These are phyloP conservation scores for Theileria equi DNA, from an alignment of 169 alveolate genomes.

Conservation along the genomic window DNA sequence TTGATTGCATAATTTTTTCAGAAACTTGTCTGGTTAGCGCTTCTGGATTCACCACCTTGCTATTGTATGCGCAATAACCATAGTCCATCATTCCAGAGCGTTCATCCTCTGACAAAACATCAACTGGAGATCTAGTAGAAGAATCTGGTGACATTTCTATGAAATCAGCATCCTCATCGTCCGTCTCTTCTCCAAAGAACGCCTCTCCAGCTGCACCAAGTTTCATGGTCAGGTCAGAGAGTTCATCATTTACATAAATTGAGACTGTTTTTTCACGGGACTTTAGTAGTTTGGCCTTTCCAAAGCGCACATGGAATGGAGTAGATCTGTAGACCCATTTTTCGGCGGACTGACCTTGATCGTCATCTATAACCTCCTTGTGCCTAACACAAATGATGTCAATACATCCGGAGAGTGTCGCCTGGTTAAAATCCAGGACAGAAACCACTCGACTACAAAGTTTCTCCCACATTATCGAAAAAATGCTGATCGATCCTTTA, in stretches of 20 bases:
- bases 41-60: conserved; percentile 3
- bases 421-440: conserved; percentile 89
- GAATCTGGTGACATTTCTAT: conserved; percentile 19
- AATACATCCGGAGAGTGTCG: conserved; percentile 91
- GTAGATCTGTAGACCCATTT: conserved; percentile 80
- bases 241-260: conserved; percentile 87
- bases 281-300: conserved; percentile 90
- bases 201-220: conserved; percentile 97
- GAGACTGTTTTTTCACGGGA: conserved; percentile 90
- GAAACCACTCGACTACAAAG: conserved; percentile 85
- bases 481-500: no score
- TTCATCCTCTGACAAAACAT: neutral
- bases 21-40: no score
- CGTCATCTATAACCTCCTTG: conserved; percentile 64
- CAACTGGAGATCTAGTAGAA: conserved; percentile 5
- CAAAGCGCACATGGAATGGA: conserved; percentile 96
- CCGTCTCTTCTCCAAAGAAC: conserved; percentile 84
- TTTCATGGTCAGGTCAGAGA: conserved; percentile 87
- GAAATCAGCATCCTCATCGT: conserved; percentile 31
- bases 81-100: conserved; percentile 18
- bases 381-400: conserved; percentile 89
- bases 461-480: conserved; percentile 85
- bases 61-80: conserved; percentile 59
- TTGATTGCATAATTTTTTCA: no score
- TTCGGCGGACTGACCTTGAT: conserved; percentile 15